phyloP scores from a whole-genome alignment of 2,329 filamentous ascomycete species.

The Lasiodiplodia gonubiensis region DNA sequence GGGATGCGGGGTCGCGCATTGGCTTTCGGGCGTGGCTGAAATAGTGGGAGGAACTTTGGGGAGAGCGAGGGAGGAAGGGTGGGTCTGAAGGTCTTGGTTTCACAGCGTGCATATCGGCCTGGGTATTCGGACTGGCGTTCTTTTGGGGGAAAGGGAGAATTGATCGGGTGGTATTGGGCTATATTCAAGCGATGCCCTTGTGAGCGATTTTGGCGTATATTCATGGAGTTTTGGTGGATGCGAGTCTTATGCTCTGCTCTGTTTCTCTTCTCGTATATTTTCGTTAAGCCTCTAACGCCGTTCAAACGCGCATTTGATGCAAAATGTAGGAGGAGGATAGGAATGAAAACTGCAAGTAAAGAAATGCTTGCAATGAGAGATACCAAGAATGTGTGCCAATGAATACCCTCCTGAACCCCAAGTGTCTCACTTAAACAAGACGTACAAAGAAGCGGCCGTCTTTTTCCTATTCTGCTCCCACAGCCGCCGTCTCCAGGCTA shows the following conservation, averaged over 20 bases:
- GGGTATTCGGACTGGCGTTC: neutral
- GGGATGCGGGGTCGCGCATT: slow-evolving; percentile 6
- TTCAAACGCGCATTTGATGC: neutral
- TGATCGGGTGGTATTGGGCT: too few species aligned
- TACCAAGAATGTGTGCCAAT: neutral
- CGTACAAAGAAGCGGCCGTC: neutral
- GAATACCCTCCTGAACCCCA: neutral
- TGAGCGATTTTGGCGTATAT: neutral
- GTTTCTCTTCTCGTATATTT: neutral
- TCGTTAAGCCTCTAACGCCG: neutral
- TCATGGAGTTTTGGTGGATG: neutral
- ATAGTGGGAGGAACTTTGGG: neutral
- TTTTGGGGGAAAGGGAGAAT: neutral
- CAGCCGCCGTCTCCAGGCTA: neutral
- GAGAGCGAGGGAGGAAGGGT: slow-evolving; percentile 9
- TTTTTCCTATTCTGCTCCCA: neutral
- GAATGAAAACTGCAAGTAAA: neutral
- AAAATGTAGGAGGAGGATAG: too few species aligned
- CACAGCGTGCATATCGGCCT: neutral
- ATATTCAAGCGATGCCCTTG: too few species aligned
- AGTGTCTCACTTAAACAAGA: neutral
- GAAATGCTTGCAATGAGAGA: neutral
- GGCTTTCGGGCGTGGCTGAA: neutral
- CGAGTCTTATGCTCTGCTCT: neutral
- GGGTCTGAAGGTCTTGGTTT: neutral